Conservation (phyloP, 1,284 basidiomycete species). For the Entoloma clypeatum region DNA sequence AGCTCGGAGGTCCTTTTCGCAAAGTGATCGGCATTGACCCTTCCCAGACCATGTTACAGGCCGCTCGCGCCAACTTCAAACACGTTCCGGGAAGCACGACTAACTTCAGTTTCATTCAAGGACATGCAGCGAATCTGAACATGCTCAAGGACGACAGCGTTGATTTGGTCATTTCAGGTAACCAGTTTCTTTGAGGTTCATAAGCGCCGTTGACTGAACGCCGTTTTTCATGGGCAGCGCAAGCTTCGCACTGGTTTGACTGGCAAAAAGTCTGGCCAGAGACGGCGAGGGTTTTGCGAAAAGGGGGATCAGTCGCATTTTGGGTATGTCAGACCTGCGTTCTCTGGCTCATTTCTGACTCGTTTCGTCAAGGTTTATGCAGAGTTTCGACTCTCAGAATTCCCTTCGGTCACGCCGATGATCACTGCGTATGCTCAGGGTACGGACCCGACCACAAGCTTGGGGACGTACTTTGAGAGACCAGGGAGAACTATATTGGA, state of each 20-base stretch:
- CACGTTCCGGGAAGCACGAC: slow-evolving; percentile 9
- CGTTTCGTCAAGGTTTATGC: slow-evolving; percentile 61
- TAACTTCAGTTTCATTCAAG: slow-evolving; percentile 46
- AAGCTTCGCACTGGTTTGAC: slow-evolving; percentile 88
- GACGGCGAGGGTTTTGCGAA: slow-evolving; percentile 57
- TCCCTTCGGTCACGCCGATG: slow-evolving; percentile 54
- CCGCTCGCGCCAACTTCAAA: slow-evolving; percentile 45
- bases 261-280: slow-evolving; percentile 72
- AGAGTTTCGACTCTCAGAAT: slow-evolving; percentile 66
- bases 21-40: slow-evolving; percentile 73
- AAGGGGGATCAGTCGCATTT: slow-evolving; percentile 70
- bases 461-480: slow-evolving; percentile 78
- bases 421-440: slow-evolving; percentile 64
- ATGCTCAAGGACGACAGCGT: slow-evolving; percentile 55
- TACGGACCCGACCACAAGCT: slow-evolving; percentile 43
- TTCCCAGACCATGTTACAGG: slow-evolving; percentile 66
- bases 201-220: background rate
- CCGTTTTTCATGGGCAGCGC: slow-evolving; percentile 45
- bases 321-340: slow-evolving; percentile 50
- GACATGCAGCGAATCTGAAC: slow-evolving; percentile 52
- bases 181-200: slow-evolving; percentile 16
- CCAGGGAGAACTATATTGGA: slow-evolving; percentile 79
- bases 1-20: slow-evolving; percentile 54
- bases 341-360: background rate
- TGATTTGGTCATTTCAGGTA: slow-evolving; percentile 75